These are phyloP conservation scores for Clarireedia hainanense DNA, from an alignment of 2,329 filamentous ascomycete genomes.

Conservation along the genomic window DNA sequence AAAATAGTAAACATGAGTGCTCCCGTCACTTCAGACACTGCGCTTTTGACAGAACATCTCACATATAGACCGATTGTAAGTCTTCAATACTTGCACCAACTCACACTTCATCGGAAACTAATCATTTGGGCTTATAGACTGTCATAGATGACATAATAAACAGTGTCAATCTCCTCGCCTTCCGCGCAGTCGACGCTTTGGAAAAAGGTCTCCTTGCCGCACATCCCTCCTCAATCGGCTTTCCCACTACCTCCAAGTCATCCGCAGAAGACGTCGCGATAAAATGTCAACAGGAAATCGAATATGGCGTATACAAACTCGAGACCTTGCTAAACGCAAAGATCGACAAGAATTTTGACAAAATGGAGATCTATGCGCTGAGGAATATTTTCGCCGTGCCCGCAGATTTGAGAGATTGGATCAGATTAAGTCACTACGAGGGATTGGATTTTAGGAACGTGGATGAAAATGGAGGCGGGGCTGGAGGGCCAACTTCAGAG, in stretches of 20 bases:
- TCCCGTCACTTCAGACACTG: slow-evolving; percentile 33
- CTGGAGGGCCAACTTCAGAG: slow-evolving; percentile 37
- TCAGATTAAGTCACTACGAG: slow-evolving; percentile 79
- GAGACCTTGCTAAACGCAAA: slow-evolving; percentile 74
- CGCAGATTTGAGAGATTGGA: slow-evolving; percentile 66
- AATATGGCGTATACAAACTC: slow-evolving; percentile 77
- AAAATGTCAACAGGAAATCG: slow-evolving; percentile 62
- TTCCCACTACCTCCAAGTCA: slow-evolving; percentile 44
- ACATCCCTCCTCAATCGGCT: slow-evolving; percentile 73
- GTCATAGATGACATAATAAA: slow-evolving; percentile 98
- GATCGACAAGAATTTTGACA: slow-evolving; percentile 79
- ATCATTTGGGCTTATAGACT: slow-evolving; percentile 44
- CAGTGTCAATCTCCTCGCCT: slow-evolving; percentile 86
- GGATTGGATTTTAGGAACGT: slow-evolving; percentile 25
- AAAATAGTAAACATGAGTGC: slow-evolving; percentile 20
- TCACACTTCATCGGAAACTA: slow-evolving; percentile 7
- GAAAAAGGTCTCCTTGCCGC: slow-evolving; percentile 73
- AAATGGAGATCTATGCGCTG: slow-evolving; percentile 83
- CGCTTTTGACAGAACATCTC: slow-evolving; percentile 89
- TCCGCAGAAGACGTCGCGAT: slow-evolving; percentile 36
- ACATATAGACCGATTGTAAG: slow-evolving; percentile 86
- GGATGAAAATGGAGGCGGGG: slow-evolving; percentile 40
- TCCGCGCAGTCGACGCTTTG: slow-evolving; percentile 79
- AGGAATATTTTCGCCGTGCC: slow-evolving; percentile 73
- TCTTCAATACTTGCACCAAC: slow-evolving; percentile 13